phyloP scores from a whole-genome alignment of 2,329 filamentous ascomycete species.

The Meredithiella fracta region DNA sequence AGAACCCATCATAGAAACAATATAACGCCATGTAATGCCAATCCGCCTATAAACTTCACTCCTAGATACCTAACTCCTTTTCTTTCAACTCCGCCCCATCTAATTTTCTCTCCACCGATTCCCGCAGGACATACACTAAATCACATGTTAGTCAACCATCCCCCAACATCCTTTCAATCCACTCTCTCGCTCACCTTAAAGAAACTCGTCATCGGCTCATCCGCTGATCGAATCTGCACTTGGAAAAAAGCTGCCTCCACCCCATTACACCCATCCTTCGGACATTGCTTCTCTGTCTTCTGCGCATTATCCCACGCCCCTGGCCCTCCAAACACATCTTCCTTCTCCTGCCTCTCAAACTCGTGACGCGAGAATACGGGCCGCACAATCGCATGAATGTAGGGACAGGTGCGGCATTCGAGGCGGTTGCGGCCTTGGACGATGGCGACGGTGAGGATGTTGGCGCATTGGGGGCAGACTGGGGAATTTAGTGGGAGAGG shows the following conservation, averaged over 20 bases:
- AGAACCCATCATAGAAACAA: background rate
- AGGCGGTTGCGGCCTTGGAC: constrained; percentile 57
- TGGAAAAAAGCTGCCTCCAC: constrained; percentile 85
- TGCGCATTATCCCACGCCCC: constrained; percentile 85
- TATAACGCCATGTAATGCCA: constrained; percentile 9
- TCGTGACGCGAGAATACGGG: constrained; percentile 69
- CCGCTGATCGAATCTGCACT: constrained; percentile 91
- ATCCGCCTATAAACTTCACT: background rate
- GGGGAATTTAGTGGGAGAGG: constrained; percentile 15
- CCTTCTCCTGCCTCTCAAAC: constrained; percentile 73
- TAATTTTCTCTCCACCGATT: constrained; percentile 52
- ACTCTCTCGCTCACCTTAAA: constrained; percentile 47
- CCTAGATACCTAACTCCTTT: background rate
- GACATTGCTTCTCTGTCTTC: constrained; percentile 68
- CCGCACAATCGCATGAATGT: constrained; percentile 66
- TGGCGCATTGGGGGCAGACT: constrained; percentile 75
- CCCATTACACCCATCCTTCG: constrained; percentile 63
- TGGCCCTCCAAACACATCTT: constrained; percentile 77
- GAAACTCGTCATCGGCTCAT: constrained; percentile 97
- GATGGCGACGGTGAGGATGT: constrained; percentile 60
- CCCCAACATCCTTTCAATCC: constrained; percentile 11
- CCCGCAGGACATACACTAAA: constrained; percentile 49
- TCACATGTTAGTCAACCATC: constrained; percentile 15
- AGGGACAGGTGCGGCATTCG: constrained; percentile 90
- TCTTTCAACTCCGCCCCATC: constrained; percentile 2